Evolutionary conservation across 1,139 yeast genomes (phyloP).

Genomic region (Kodamaea sp.): DNA sequence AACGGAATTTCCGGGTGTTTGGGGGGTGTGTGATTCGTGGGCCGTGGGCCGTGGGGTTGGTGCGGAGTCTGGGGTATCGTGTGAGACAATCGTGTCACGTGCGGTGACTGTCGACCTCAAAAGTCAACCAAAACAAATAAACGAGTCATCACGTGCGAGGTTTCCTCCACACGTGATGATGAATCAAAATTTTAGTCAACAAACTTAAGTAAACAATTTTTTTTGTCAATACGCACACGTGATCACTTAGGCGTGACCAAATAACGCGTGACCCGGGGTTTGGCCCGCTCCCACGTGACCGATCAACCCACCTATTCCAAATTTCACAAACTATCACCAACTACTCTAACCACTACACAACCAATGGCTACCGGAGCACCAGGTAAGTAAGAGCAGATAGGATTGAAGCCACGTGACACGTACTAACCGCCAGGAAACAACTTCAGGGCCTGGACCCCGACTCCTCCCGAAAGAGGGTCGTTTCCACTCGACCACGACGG

Average conservation of each 20-base stretch:
- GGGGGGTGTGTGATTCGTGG: no score
- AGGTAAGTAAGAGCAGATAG: slow-evolving; percentile 11
- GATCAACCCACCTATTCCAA: background rate
- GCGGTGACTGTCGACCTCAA: no score
- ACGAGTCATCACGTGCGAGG: no score
- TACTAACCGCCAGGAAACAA: slow-evolving; percentile 37
- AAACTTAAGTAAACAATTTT: no score
- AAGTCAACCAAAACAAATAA: no score
- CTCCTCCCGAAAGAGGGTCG: slow-evolving; percentile 95
- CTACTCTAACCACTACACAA: background rate
- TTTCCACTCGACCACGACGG: slow-evolving; percentile 92
- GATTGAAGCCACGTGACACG: background rate
- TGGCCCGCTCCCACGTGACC: no score
- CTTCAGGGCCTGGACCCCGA: slow-evolving; percentile 66
- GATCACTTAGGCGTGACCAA: no score
- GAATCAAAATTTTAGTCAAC: no score
- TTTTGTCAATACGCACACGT: no score
- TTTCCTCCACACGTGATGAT: no score
- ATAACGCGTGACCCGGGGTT: background rate
- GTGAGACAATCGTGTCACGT: background rate
- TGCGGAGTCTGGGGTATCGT: slow-evolving; percentile 1
- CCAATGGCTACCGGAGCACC: slow-evolving; percentile 22
- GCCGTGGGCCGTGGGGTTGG: background rate
- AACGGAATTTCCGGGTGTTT: no score
- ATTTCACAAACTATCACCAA: background rate